phyloP scores from a whole-genome alignment of 176 grass and related monocot genomes.

The Phyllostachys edulis region DNA sequence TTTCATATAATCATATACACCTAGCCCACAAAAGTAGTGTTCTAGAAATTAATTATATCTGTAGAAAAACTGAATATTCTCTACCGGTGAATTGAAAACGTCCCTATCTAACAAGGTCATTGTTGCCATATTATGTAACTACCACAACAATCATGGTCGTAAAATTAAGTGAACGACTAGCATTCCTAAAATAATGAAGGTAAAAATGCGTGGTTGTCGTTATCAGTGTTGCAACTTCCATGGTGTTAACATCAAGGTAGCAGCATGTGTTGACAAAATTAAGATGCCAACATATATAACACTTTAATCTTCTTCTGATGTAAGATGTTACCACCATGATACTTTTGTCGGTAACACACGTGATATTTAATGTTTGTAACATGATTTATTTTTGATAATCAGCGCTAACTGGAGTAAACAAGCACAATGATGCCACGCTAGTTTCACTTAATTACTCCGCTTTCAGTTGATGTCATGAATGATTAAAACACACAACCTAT shows the following conservation, averaged over 20 bases:
- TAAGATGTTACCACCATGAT: not conserved
- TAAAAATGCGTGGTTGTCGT: not conserved
- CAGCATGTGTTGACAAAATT: conserved; percentile 18
- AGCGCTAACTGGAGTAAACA: not conserved
- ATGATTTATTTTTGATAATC: conserved; percentile 9
- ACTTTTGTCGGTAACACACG: not conserved
- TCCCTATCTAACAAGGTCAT: not conserved
- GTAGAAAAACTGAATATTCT: not conserved
- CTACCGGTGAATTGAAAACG: not conserved
- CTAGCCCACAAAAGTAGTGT: not conserved
- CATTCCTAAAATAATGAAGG: not conserved
- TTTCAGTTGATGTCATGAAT: not conserved
- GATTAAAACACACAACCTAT: not conserved
- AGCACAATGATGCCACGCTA: not conserved
- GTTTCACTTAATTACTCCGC: not conserved
- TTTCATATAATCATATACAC: not conserved
- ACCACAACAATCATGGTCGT: not conserved
- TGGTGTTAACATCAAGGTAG: conserved; percentile 23
- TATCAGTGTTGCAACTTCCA: not conserved
- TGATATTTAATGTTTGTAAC: not conserved
- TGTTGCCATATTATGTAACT: not conserved
- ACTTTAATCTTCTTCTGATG: not conserved
- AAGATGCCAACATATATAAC: not conserved
- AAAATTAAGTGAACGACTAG: not conserved
- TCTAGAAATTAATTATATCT: not conserved